Evolutionary conservation across 2,329 filamentous ascomycete genomes (phyloP), one percentile per base, ranked within the genome.

Genomic region (Aureobasidium sp.): DNA sequence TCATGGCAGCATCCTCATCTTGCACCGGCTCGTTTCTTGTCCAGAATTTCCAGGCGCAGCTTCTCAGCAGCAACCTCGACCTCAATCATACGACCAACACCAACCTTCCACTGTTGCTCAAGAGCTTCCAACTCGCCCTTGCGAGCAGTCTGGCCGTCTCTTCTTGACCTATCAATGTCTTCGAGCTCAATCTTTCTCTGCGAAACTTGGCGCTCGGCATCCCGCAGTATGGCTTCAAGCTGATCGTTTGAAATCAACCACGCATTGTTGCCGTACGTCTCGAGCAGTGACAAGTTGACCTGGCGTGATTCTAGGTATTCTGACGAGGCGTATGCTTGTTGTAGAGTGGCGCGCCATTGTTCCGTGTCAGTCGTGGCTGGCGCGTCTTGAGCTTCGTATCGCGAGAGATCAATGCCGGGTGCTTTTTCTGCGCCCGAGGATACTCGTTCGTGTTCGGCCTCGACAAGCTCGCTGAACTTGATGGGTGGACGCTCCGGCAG

Each of bases 231-330:
- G 38, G 81, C 80, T 70, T 96, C 91, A 17, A 90, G 69, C 60
- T 87, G 82, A 61, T 84, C 81, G 69, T 98, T 98, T 5, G 81
- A 81, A 7, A 95, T 79, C 53, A 98, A 76, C 91, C 93, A 97
- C 8, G 88, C 85, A 68, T 95, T 95, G 71, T 88, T 88, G 60
- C 91, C 93, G 68, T 84, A 84, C 47, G 77, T 77, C 62, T 93
- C 87, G 17, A 95, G 79, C n/a, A 95, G 76, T 1, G 76, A 73
- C 16, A 95, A 79, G 68, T 84, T 81, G 38, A 77, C 75, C 47
- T 78, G 68, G 22, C 81, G 72, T 47, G 71, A 72, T 2, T 74
- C 69, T 19, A 86, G 71, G 64, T 85, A 83, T 3, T 78, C 74
- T 35, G 75, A 76, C 47, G 76, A 76, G 0, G 75, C 75, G 64